A percentile compares a stretch with the other conserved stretches of the same genome.
Conservation (phyloP, 306 rosid species). For the Sesbania bispinosa region DNA sequence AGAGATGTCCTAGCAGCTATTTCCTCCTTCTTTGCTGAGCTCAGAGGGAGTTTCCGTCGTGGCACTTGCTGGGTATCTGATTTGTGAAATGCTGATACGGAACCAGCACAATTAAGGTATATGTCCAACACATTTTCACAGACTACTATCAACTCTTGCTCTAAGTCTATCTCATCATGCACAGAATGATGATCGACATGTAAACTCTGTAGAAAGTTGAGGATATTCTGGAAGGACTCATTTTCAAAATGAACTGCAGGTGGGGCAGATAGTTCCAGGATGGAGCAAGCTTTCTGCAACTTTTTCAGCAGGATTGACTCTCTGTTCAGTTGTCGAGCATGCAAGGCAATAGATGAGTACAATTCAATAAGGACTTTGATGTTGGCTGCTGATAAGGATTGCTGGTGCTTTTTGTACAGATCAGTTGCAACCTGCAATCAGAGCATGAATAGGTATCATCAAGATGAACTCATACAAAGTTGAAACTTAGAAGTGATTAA, state of each 20-base stretch:
- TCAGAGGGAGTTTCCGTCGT: conserved; percentile 69
- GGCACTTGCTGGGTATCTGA: conserved; percentile 34
- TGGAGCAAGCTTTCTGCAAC: conserved; percentile 79
- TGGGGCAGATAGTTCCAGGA: conserved; percentile 85
- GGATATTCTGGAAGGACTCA: conserved; percentile 73
- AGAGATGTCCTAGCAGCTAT: conserved; percentile 75
- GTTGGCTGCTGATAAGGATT: conserved; percentile 52
- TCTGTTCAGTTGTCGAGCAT: conserved; percentile 71
- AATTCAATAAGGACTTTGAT: conserved; percentile 60
- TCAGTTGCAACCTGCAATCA: conserved; percentile 64
- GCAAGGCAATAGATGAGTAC: conserved; percentile 62
- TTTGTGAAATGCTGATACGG: conserved; percentile 34
- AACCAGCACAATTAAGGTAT: conserved; percentile 66
- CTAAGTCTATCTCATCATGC: conserved; percentile 52
- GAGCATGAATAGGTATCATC: not conserved
- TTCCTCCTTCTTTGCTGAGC: conserved; percentile 84
- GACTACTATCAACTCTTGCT: conserved; percentile 58
- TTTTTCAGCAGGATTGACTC: conserved; percentile 65
- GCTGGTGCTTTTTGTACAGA: conserved; percentile 55
- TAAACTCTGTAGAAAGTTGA: conserved; percentile 60
- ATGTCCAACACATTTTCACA: conserved; percentile 71
- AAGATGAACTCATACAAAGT: conserved; percentile 24
- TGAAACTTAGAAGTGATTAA: not conserved
- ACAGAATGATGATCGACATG: conserved; percentile 29
- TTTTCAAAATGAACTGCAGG: conserved; percentile 99